Percentiles rank a stretch among this genome's conserved stretches.
Evolutionary conservation across 176 grass and related monocot genomes (phyloP).

Genomic region (Stipa capillata): DNA sequence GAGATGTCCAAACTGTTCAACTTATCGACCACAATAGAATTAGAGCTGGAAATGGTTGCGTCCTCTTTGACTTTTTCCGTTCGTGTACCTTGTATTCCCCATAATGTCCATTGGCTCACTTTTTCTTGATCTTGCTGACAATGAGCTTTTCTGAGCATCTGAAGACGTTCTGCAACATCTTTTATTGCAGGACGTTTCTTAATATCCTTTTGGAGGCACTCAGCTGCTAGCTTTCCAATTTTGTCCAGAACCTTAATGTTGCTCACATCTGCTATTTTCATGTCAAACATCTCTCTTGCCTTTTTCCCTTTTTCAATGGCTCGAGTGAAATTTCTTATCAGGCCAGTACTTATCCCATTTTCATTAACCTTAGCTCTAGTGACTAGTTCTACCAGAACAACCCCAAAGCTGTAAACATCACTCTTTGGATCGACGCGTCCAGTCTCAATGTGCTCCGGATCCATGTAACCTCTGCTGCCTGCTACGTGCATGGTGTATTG

Average conservation of each 20-base stretch:
- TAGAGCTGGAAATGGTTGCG: too few species aligned
- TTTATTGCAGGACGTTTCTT: constrained; percentile 5
- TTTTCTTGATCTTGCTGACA: not conserved
- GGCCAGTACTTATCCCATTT: not conserved
- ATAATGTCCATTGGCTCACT: not conserved
- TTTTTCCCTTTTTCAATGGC: not conserved
- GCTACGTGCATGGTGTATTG: not conserved
- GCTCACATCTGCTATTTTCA: not conserved
- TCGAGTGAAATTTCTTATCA: not conserved
- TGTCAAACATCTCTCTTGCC: not conserved
- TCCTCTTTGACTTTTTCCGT: too few species aligned
- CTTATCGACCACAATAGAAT: too few species aligned
- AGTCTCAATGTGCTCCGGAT: not conserved
- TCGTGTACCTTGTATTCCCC: not conserved
- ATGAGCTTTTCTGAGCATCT: not conserved
- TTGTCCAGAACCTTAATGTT: constrained; percentile 1
- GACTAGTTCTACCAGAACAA: constrained; percentile 20
- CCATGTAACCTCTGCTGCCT: constrained; percentile 16
- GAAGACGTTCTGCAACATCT: not conserved
- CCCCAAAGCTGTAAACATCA: constrained; percentile 28
- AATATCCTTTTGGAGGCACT: not conserved
- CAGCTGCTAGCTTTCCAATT: not conserved
- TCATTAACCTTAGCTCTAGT: not conserved
- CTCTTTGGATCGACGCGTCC: not conserved
- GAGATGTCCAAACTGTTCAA: too few species aligned